phyloP scores from a whole-genome alignment of 2,329 filamentous ascomycete genomes.

The Cytospora chrysosperma region DNA sequence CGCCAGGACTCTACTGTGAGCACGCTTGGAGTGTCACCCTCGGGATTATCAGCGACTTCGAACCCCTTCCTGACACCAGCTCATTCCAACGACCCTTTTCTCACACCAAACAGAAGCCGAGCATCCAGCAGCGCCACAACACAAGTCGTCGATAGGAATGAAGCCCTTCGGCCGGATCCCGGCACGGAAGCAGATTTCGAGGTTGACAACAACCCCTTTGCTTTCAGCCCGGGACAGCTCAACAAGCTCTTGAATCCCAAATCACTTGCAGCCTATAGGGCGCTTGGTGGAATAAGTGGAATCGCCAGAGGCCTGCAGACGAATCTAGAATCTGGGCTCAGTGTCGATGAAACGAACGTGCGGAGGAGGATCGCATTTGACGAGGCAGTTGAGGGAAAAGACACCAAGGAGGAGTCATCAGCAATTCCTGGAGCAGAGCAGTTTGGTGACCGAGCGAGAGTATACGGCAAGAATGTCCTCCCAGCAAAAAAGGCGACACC shows the following conservation, averaged over 20 bases:
- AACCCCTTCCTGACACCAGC: slow-evolving; percentile 23
- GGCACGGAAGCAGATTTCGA: slow-evolving; percentile 67
- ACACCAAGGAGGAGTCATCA: slow-evolving; percentile 21
- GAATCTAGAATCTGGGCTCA: slow-evolving; percentile 62
- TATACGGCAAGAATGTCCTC: slow-evolving; percentile 59
- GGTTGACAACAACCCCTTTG: slow-evolving; percentile 66
- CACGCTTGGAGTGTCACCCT: slow-evolving; percentile 17
- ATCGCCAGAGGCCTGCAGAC: slow-evolving; percentile 72
- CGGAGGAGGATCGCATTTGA: slow-evolving; percentile 32
- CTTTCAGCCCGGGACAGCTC: slow-evolving; percentile 68
- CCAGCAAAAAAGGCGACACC: slow-evolving; percentile 60
- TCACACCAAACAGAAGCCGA: slow-evolving; percentile 17
- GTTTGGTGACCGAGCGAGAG: slow-evolving; percentile 54
- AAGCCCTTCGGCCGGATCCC: slow-evolving; percentile 64
- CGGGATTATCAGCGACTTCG: slow-evolving; percentile 16
- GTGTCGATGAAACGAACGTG: slow-evolving; percentile 59
- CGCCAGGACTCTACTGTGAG: slow-evolving; percentile 17
- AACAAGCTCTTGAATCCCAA: slow-evolving; percentile 79
- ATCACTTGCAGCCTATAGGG: slow-evolving; percentile 68
- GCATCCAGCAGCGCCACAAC: slow-evolving; percentile 10
- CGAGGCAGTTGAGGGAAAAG: slow-evolving; percentile 27
- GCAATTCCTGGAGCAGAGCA: slow-evolving; percentile 15
- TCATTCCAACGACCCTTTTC: slow-evolving; percentile 14
- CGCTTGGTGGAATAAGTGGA: slow-evolving; percentile 68
- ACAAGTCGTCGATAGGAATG: slow-evolving; percentile 35